phyloP scores from a whole-genome alignment of 2,329 filamentous ascomycete genomes.

The Arthrobotrys entomopaga region DNA sequence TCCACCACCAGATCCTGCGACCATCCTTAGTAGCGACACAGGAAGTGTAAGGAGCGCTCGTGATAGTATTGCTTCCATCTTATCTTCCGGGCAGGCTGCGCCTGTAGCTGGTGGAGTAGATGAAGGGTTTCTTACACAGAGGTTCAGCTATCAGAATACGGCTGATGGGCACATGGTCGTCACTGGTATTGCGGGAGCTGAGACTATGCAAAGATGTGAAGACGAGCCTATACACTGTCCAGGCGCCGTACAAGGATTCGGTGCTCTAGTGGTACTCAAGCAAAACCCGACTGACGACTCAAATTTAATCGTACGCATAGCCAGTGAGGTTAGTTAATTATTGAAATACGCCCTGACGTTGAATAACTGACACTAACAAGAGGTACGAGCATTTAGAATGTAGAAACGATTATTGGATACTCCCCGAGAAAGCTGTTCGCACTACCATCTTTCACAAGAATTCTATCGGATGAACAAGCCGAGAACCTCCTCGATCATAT shows the following conservation, averaged over 20 bases:
- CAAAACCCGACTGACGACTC: constrained; percentile 67
- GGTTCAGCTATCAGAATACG: constrained; percentile 81
- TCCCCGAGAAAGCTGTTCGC: constrained; percentile 79
- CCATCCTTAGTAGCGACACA: constrained; percentile 37
- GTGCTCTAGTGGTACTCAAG: constrained; percentile 77
- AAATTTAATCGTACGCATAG: constrained; percentile 56
- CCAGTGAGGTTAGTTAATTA: constrained; percentile 60
- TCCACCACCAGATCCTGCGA: constrained; percentile 14
- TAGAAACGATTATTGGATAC: constrained; percentile 77
- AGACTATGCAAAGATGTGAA: constrained; percentile 80
- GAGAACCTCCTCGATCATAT: constrained; percentile 87
- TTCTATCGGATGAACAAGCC: constrained; percentile 82
- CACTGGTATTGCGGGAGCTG: constrained; percentile 75
- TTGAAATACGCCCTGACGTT: too few species aligned
- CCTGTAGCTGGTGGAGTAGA: constrained; percentile 24
- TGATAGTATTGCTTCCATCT: constrained; percentile 41
- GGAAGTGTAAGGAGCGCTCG: constrained; percentile 44
- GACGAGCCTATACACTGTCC: constrained; percentile 92
- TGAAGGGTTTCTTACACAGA: constrained; percentile 71
- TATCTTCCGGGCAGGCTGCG: constrained; percentile 43
- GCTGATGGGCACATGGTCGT: constrained; percentile 83
- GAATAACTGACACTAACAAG: too few species aligned
- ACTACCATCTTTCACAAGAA: constrained; percentile 80
- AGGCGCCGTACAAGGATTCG: constrained; percentile 82
- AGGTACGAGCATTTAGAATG: constrained; percentile 69